Evolutionary conservation across 345 rosid species (phyloP).

Genomic region (Geranium brycei): DNA sequence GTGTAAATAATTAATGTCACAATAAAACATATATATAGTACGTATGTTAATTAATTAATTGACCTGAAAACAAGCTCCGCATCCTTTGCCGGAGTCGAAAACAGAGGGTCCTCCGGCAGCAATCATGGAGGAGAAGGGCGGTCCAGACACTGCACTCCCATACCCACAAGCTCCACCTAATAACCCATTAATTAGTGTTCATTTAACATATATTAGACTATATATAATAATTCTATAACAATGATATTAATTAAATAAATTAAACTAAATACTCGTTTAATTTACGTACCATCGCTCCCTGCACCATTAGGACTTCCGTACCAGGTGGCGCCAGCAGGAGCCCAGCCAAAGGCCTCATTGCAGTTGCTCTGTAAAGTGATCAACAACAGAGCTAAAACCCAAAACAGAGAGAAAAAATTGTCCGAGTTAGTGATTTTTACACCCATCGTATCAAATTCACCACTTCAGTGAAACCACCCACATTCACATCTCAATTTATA

Average conservation of each 20-base stretch:
- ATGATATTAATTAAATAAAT: not conserved
- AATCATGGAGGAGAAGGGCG: slow-evolving; percentile 34
- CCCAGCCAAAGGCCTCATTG: slow-evolving; percentile 14
- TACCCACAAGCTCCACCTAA: slow-evolving; percentile 71
- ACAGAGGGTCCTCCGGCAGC: slow-evolving; percentile 52
- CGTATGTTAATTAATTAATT: not conserved
- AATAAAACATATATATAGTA: not conserved
- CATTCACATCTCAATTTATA: too few species aligned
- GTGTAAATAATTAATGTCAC: not conserved
- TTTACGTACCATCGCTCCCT: slow-evolving; percentile 35
- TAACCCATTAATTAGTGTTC: not conserved
- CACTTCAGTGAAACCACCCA: too few species aligned
- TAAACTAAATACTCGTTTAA: too few species aligned
- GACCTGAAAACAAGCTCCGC: slow-evolving; percentile 69
- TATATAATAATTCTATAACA: not conserved
- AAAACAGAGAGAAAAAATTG: too few species aligned
- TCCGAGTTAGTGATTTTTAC: too few species aligned
- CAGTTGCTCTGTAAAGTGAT: too few species aligned
- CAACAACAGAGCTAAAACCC: too few species aligned
- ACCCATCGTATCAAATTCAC: too few species aligned
- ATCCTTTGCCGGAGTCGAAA: slow-evolving; percentile 42
- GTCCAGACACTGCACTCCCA: slow-evolving; percentile 21
- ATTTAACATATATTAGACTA: not conserved
- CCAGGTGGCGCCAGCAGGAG: slow-evolving; percentile 48
- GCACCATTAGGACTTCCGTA: slow-evolving; percentile 40